These are phyloP conservation scores for Claviceps quebecensis DNA, from an alignment of 2,329 filamentous ascomycete genomes.

Conservation along the genomic window DNA sequence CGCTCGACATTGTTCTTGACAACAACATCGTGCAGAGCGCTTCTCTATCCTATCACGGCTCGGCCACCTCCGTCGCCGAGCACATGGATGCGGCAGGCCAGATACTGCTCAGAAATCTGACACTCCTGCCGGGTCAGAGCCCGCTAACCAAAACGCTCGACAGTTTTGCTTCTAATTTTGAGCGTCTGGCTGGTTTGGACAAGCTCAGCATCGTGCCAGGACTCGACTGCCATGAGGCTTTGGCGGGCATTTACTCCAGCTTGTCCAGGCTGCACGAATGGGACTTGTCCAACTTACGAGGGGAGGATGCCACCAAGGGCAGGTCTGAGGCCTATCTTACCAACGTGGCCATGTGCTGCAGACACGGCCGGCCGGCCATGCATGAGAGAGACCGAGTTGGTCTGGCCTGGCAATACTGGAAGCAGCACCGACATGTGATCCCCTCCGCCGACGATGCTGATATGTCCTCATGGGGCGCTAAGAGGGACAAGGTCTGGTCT, in stretches of 20 bases:
- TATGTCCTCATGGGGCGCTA: conserved; percentile 23
- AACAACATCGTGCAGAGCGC: conserved; percentile 50
- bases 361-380: conserved; percentile 57
- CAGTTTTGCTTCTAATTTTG: conserved; percentile 56
- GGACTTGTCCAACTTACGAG: conserved; percentile 46
- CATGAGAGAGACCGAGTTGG: conserved; percentile 55
- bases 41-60: conserved; percentile 47
- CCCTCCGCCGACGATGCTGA: conserved; percentile 17
- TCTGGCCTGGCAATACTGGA: conserved; percentile 67
- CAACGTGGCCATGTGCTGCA: conserved; percentile 50
- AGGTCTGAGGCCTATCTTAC: conserved; percentile 36
- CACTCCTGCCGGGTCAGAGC: conserved; percentile 42
- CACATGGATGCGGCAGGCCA: conserved; percentile 47
- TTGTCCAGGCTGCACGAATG: conserved; percentile 56
- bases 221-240: conserved; percentile 64
- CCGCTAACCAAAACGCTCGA: conserved; percentile 58
- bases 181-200: conserved; percentile 54
- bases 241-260: conserved; percentile 59
- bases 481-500: conserved; percentile 44
- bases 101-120: conserved; percentile 53
- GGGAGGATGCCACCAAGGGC: conserved; percentile 29
- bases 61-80: conserved; percentile 41
- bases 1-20: conserved; percentile 46
- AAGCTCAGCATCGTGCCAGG: conserved; percentile 54
- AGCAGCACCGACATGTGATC: conserved; percentile 39